Evolutionary conservation across 192 early-diverging fungal genomes (phyloP), one percentile per base, ranked within the genome.

Genomic region (Podila epicladia): DNA sequence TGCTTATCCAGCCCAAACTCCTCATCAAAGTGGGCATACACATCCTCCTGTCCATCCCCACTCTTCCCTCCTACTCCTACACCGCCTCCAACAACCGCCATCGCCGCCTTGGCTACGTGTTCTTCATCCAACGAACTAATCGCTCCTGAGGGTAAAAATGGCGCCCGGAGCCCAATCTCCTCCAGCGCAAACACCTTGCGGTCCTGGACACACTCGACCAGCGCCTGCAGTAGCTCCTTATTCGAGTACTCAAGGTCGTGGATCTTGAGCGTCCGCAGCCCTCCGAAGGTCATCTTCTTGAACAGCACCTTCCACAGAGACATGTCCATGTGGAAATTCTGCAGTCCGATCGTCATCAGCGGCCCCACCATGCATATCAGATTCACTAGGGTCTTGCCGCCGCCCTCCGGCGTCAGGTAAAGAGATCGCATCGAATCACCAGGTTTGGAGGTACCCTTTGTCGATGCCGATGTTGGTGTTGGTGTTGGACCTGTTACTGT

Each of bases 181-280:
- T 55, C 53, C 8, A 55, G 53, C 24, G 53, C 53, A 55, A 55
- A 55, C 53, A 55, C 53, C 19, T 55, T 55, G 20, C 53, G 53
- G 53, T 55, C 53, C 24, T 55, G 53, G 13, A 55, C 53, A 55
- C n/a, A 55, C n/a, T 55, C 53, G 24, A 55, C 24, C 22, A 55
- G 11, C 22, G 53, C 53, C 19, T 55, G 53, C n/a, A 55, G 20
- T 8, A 55, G 53, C 17, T 55, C 53, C 53, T 55, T 55, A 22
- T 55, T 55, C 24, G 53, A 55, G 24, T 55, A 55, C 24, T 55
- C 53, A 5, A 55, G 53, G 22, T 55, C 53, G 53, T 55, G 53
- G 53, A 55, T 55, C 20, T 55, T n/a, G 24, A 55, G 53, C 9
- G 53, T 55, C n/a, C 53, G 53, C 24, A 55, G 9, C 22, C 53